Evolutionary conservation across 1,284 basidiomycete genomes (phyloP), one percentile per base, ranked within the genome.

Genomic region (Austroboletus niveus): DNA sequence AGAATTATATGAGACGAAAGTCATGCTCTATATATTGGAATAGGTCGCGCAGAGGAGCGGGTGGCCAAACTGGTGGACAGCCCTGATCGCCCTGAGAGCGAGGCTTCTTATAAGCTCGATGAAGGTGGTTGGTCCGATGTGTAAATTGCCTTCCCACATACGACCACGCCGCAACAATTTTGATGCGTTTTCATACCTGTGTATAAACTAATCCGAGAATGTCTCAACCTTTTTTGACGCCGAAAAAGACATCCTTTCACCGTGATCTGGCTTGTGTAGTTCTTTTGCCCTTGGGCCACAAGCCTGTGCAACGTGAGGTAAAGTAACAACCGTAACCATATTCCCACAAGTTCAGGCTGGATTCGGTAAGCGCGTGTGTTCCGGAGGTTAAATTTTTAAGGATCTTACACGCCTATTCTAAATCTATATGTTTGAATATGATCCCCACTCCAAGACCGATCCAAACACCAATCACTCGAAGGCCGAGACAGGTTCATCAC

Each of bases 31-130:
- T 53, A 43, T 47, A 31, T 41, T 31, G 12, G 32, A 44, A 20
- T 59, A 89, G 92, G 94, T 57, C 85, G 93, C 42, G 94, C 91
- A 5, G 94, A 96, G 66, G 94, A 97, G 72, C 87, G 94, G 52
- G 92, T 96, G 30, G 93, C 93, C n/a, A 97, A 96, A 67, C 78
- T 97, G 4, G 89, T 94, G 39, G 94, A 97, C 67, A 94, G 90
- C 61, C 94, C 94, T 5, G 94, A 96, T 66, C 81, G 87, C 60
- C 91, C 92, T 8, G 92, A 95, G 72, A 92, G 89, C 60, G 92
- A 95, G 71, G 93, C 92, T 3, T 92, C 91, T 1, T 95, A 94
- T 71, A 92, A 91, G 66, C 77, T 95, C 29, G 89, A 91, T 60
- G 89, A 91, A 75, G 89, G 89, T 38, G 89, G 89, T 32, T 92